phyloP scores from a whole-genome alignment of 179 eudicot species.

The Beta corolliflora region DNA sequence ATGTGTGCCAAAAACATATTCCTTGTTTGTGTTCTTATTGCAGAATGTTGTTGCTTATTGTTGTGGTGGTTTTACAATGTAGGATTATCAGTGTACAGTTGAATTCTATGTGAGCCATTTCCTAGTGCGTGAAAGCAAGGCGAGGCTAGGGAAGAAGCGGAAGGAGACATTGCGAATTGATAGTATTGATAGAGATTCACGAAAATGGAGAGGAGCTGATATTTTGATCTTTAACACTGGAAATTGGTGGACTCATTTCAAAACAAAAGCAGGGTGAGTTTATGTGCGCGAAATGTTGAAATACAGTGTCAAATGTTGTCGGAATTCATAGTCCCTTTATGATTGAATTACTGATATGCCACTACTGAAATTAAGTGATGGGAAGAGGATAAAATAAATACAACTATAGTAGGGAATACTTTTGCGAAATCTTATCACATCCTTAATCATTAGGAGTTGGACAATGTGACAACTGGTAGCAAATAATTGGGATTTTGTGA shows the following conservation, averaged over 20 bases:
- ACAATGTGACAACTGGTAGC: background rate
- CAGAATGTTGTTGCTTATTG: slow-evolving; percentile 3
- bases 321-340: background rate
- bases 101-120: slow-evolving; percentile 89
- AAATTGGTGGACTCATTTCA: slow-evolving; percentile 95
- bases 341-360: background rate
- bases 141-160: slow-evolving; percentile 77
- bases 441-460: background rate
- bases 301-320: no score
- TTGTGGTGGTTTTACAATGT: slow-evolving; percentile 17
- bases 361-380: background rate
- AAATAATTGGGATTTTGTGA: background rate
- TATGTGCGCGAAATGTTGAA: background rate
- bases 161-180: slow-evolving; percentile 81
- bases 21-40: background rate
- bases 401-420: background rate
- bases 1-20: background rate
- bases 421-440: background rate
- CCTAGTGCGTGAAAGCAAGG: slow-evolving; percentile 87
- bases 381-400: background rate
- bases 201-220: slow-evolving; percentile 95
- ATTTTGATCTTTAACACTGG: slow-evolving; percentile 92
- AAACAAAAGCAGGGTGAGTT: slow-evolving; percentile 88
- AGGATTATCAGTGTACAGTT: slow-evolving; percentile 91
- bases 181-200: slow-evolving; percentile 74